Conservation (phyloP, 2,329 filamentous ascomycete species). For the Colletotrichum brevisporum region DNA sequence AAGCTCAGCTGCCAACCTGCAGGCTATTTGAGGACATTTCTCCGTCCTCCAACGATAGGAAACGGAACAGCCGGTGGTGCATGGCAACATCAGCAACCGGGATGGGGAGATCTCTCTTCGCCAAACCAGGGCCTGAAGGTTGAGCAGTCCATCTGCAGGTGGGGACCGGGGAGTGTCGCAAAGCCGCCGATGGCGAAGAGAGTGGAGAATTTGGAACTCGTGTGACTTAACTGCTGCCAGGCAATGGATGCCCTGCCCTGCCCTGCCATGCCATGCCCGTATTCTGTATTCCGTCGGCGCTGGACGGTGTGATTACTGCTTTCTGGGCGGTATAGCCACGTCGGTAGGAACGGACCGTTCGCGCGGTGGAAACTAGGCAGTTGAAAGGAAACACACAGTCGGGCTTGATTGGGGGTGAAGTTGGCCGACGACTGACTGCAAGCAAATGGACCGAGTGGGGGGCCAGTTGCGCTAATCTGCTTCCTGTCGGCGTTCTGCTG, state of each 20-base stretch:
- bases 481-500: neutral
- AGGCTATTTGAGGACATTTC: constrained; percentile 23
- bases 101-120: constrained; percentile 28
- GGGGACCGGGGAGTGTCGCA: constrained; percentile 45
- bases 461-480: constrained; percentile 37
- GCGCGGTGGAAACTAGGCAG: constrained; percentile 48
- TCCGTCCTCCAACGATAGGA: constrained; percentile 33
- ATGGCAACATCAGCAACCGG: constrained; percentile 21
- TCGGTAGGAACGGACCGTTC: constrained; percentile 59
- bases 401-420: constrained; percentile 35
- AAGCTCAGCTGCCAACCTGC: constrained; percentile 22
- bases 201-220: constrained; percentile 43
- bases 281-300: constrained; percentile 30
- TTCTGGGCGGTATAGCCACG: constrained; percentile 52
- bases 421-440: constrained; percentile 36
- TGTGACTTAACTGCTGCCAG: constrained; percentile 49
- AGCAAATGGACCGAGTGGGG: constrained; percentile 40
- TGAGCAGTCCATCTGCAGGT: constrained; percentile 37
- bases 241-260: neutral
- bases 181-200: constrained; percentile 44
- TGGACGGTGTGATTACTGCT: constrained; percentile 46
- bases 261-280: constrained; percentile 3
- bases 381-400: constrained; percentile 32
- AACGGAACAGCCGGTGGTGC: constrained; percentile 38
- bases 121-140: constrained; percentile 3